phyloP scores from a whole-genome alignment of 2,329 filamentous ascomycete genomes.

The Colletotrichum sp. region DNA sequence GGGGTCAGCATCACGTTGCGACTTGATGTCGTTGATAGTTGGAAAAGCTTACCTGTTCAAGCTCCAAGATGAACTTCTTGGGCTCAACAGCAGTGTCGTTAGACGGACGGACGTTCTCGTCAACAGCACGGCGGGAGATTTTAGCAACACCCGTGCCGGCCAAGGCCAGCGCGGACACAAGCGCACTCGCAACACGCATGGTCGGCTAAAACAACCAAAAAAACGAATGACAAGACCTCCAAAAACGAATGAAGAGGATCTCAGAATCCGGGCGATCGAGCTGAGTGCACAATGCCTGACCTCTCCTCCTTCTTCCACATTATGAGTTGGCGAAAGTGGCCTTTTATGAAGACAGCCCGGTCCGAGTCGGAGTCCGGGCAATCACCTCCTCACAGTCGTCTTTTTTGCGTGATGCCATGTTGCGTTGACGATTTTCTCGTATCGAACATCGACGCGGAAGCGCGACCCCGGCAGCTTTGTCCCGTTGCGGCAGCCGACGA shows the following conservation, averaged over 20 bases:
- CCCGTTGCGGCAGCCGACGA: constrained; percentile 5
- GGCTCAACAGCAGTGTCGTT: constrained; percentile 3
- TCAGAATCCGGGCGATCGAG: background rate
- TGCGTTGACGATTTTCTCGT: constrained; percentile 10
- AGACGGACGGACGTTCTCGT: background rate
- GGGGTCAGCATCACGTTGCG: background rate
- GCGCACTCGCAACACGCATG: constrained; percentile 5
- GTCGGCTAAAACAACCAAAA: background rate
- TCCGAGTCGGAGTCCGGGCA: background rate
- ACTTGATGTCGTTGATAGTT: too few species aligned
- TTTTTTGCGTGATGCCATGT: background rate
- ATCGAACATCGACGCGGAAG: background rate
- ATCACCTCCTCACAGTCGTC: background rate
- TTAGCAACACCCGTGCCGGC: constrained; percentile 7
- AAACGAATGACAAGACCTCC: background rate
- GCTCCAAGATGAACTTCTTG: constrained; percentile 20
- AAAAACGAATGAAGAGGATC: background rate
- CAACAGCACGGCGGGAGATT: background rate
- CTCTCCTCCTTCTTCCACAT: background rate
- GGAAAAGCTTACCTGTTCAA: too few species aligned
- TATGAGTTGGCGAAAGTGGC: background rate
- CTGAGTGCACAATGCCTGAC: background rate
- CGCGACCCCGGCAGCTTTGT: background rate
- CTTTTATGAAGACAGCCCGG: background rate
- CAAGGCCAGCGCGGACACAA: constrained; percentile 13